These are phyloP conservation scores for Hanseniaspora clermontiae DNA, from an alignment of 805 yeast species.

Conservation along the genomic window DNA sequence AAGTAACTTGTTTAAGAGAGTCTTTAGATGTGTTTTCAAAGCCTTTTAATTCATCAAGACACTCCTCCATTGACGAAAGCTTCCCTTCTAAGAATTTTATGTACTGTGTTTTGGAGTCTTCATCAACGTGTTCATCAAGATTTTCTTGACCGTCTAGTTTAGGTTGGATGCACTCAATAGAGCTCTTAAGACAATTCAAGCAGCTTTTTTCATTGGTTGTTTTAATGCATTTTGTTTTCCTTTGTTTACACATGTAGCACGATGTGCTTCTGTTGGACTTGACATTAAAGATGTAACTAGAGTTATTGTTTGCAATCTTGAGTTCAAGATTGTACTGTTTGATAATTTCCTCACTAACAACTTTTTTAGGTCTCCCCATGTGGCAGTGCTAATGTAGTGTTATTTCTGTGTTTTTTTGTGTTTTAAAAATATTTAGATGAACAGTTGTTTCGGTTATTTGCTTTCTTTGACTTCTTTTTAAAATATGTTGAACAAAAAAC, in stretches of 20 bases:
- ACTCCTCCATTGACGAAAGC: slow-evolving; percentile 38
- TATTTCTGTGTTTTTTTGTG: no score
- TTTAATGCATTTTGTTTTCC: slow-evolving; percentile 56
- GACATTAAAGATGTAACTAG: slow-evolving; percentile 27
- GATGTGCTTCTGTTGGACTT: slow-evolving; percentile 47
- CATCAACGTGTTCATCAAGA: slow-evolving; percentile 18
- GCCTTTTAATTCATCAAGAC: slow-evolving; percentile 28
- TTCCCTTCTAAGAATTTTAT: slow-evolving; percentile 45
- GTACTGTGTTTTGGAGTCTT: slow-evolving; percentile 42
- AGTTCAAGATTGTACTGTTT: slow-evolving; percentile 26
- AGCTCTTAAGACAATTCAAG: slow-evolving; percentile 54
- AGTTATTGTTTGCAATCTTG: slow-evolving; percentile 26
- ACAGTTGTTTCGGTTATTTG: not conserved
- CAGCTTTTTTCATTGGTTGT: slow-evolving; percentile 41
- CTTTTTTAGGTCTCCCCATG: slow-evolving; percentile 30
- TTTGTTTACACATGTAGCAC: slow-evolving; percentile 42
- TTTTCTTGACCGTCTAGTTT: not conserved
- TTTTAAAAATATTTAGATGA: not conserved
- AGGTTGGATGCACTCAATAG: slow-evolving; percentile 51
- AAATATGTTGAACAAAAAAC: no score
- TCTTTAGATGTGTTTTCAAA: slow-evolving; percentile 16
- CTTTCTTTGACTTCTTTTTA: no score
- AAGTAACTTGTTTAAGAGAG: slow-evolving; percentile 4
- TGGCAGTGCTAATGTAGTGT: not conserved
- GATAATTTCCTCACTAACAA: slow-evolving; percentile 27